Base-by-base conservation (phyloP, 371 early-diverging fungal species). In the Smittium culicis region DNA sequence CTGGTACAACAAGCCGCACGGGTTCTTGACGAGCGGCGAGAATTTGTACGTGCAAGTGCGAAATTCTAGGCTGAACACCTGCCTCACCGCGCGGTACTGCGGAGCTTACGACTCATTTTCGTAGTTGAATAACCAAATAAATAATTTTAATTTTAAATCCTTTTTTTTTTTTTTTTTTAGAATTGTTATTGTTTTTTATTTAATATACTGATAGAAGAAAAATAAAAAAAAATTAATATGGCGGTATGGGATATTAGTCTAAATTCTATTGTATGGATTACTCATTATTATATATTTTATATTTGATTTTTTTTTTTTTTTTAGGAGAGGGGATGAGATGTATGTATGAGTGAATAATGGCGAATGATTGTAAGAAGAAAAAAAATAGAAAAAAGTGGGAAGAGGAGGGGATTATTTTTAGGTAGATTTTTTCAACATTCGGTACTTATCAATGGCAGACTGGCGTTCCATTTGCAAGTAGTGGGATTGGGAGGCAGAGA, bases 31-130 rank as follows among this genome's bases (percentile, higher is more conserved):
- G 0, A 77, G 77, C 63, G 77, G 77, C 54, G 77, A 77, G 34
- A 69, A 77, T 66, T 66, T 77, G 68, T 77, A 66, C 35, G 74
- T 72, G 14, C 77, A 77, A 54, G 54, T 67, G 30, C 67, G 70
- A 33, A 55, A 32, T 2, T 66, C 66, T 0, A 24, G 34, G 8
- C 24, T 8, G 35, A 35, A 64, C 66, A 64, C 68, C 25, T 76
- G 77, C 66, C 28, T 67, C 25, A 66, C 66, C 16, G 72, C 75
- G 56, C 70, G 71, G 56, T 72, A 72, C 1, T 76, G 77, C 45
- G 68, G 77, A 1, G 68, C 77, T 1, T 76, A 75, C 72, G 77
- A 76, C 32, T 31, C 31, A 32, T n/a, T 35, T 59, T 59, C 60
- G 5, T 33, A 63, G 60, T 60, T 60, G 5, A 25, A 8, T 27